Conservation (phyloP, 202 grass and related monocot genomes). For the Thinopyrum obtusiflorum region DNA sequence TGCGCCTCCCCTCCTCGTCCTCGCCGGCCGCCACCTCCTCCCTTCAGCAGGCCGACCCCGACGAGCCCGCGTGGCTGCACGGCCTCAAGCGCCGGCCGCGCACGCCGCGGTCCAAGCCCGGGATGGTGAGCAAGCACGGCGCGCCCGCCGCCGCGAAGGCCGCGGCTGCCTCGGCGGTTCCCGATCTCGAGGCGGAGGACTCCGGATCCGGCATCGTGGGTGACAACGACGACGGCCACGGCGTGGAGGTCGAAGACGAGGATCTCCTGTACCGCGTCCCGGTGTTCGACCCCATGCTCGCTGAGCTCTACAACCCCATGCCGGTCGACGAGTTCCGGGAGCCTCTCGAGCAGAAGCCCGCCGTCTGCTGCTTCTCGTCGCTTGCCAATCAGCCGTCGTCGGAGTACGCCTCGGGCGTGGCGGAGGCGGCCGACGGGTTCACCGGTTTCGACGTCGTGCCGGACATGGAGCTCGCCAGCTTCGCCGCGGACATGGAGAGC, state of each 20-base stretch:
- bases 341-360: constrained; percentile 30
- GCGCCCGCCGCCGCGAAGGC: background rate
- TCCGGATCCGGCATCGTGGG: constrained; percentile 29
- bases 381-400: background rate
- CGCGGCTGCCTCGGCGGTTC: constrained; percentile 22
- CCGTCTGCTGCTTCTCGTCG: background rate
- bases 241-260: constrained; percentile 34
- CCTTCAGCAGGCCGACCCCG: constrained; percentile 18
- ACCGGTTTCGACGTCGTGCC: constrained; percentile 56
- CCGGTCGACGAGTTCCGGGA: constrained; percentile 29
- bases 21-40: background rate
- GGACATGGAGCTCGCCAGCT: constrained; percentile 74
- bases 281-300: constrained; percentile 67
- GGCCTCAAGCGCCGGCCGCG: constrained; percentile 71
- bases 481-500: constrained; percentile 83
- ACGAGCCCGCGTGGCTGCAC: constrained; percentile 64
- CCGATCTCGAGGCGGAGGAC: constrained; percentile 54
- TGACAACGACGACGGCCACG: background rate
- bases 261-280: constrained; percentile 78
- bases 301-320: constrained; percentile 56
- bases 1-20: constrained; percentile 40
- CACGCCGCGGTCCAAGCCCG: constrained; percentile 67
- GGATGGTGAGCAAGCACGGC: constrained; percentile 9
- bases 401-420: constrained; percentile 23
- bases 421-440: constrained; percentile 24